Evolutionary conservation across 2,329 filamentous ascomycete genomes (phyloP).

Genomic region (Alternaria brassicae): DNA sequence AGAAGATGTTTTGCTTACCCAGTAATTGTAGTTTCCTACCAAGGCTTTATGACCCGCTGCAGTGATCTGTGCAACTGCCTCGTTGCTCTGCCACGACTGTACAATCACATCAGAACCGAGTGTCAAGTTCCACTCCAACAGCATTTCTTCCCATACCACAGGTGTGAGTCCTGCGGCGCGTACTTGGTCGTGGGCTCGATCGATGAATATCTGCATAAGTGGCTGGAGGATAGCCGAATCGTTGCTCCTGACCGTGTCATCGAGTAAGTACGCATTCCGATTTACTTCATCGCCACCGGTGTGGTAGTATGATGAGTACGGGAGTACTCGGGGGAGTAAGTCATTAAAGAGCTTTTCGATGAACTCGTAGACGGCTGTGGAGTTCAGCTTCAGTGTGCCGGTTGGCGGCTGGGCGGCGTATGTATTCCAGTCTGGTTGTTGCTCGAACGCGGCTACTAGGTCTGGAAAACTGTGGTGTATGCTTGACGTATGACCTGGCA

Average conservation of each 20-base stretch:
- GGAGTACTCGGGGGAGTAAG: slow-evolving; percentile 66
- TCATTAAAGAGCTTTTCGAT: slow-evolving; percentile 77
- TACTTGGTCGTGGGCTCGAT: slow-evolving; percentile 72
- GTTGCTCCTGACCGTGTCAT: slow-evolving; percentile 72
- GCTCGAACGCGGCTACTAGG: slow-evolving; percentile 69
- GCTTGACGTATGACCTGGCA: slow-evolving; percentile 78
- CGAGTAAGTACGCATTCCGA: slow-evolving; percentile 74
- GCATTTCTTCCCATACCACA: slow-evolving; percentile 89
- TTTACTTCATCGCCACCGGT: slow-evolving; percentile 90
- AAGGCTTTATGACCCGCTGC: slow-evolving; percentile 73
- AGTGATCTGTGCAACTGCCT: slow-evolving; percentile 67
- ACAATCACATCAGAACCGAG: slow-evolving; percentile 75
- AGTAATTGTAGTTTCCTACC: slow-evolving; percentile 78
- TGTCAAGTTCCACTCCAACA: slow-evolving; percentile 77
- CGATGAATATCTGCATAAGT: slow-evolving; percentile 78
- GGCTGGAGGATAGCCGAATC: slow-evolving; percentile 70
- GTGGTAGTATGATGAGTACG: slow-evolving; percentile 80
- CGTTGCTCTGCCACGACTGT: slow-evolving; percentile 76
- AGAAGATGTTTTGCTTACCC: slow-evolving; percentile 57
- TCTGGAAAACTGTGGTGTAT: slow-evolving; percentile 73
- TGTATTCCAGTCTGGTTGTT: slow-evolving; percentile 60
- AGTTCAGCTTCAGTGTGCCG: slow-evolving; percentile 78
- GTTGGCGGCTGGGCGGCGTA: slow-evolving; percentile 64
- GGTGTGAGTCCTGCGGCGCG: slow-evolving; percentile 70
- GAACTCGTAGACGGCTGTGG: slow-evolving; percentile 72